Conservation (phyloP, 2,329 filamentous ascomycete genomes). For the Fusarium sp. region DNA sequence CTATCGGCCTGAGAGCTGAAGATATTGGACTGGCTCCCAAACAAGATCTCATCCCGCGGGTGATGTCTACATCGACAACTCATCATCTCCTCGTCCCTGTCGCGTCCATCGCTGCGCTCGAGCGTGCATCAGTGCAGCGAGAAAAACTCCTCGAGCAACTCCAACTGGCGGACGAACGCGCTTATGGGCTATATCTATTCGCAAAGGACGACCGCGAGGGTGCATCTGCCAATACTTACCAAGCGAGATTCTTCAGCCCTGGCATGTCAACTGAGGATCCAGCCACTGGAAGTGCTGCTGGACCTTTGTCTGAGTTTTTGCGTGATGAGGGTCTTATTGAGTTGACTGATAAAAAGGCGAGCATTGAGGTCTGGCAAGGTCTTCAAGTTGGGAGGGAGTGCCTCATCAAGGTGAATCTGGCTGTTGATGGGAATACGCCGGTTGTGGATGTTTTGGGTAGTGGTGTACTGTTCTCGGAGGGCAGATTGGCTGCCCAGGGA, state of each 20-base stretch:
- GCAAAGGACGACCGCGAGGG: background rate
- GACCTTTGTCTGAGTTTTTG: conserved; percentile 31
- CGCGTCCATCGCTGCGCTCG: background rate
- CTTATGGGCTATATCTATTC: conserved; percentile 1
- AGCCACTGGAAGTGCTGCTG: conserved; percentile 39
- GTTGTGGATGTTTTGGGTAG: background rate
- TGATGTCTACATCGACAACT: conserved; percentile 1
- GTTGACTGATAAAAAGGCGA: background rate
- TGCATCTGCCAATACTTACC: conserved; percentile 7
- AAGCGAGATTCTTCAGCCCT: conserved; percentile 39
- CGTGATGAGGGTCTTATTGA: conserved; percentile 10
- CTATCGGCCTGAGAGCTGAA: background rate
- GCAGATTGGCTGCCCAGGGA: background rate
- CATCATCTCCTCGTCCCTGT: conserved; percentile 8
- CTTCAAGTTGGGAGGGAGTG: conserved; percentile 6
- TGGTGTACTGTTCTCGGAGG: conserved; percentile 2
- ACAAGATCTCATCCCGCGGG: background rate
- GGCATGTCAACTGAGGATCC: conserved; percentile 39
- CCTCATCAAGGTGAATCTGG: background rate
- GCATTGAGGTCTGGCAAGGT: conserved; percentile 3
- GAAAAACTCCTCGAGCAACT: conserved; percentile 1
- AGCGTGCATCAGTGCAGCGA: background rate
- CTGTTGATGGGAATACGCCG: background rate
- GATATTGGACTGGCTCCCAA: background rate
- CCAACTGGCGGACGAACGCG: background rate